Conservation (phyloP, 371 early-diverging fungal genomes). For the Mucor sp. region DNA sequence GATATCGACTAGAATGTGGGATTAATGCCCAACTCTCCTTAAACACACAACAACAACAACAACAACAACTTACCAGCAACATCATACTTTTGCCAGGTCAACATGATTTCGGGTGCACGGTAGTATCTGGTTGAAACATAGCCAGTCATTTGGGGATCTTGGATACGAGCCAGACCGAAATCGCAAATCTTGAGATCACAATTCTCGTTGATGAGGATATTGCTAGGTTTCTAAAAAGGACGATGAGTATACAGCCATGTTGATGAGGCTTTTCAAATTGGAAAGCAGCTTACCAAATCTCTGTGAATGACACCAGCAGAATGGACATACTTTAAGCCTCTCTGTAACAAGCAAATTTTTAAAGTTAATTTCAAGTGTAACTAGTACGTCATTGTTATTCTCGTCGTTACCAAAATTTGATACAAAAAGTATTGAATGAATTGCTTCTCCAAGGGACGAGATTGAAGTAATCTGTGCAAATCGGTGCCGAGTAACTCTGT, state of each 20-base stretch:
- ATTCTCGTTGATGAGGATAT: conserved; percentile 94
- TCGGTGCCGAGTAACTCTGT: conserved; percentile 94
- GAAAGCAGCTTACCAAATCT: conserved; percentile 68
- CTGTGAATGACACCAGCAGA: conserved; percentile 95
- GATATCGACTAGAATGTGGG: conserved; percentile 59
- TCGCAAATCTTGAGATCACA: conserved; percentile 98
- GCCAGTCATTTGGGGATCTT: conserved; percentile 93
- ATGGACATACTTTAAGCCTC: conserved; percentile 92
- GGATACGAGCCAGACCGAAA: conserved; percentile 94
- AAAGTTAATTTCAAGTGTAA: background rate
- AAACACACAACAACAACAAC: background rate
- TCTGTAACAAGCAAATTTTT: conserved; percentile 44
- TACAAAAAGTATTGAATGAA: conserved; percentile 95
- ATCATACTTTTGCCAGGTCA: conserved; percentile 68
- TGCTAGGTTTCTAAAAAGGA: conserved; percentile 84
- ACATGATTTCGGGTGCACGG: conserved; percentile 79
- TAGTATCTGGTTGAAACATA: conserved; percentile 97
- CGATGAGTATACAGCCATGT: background rate
- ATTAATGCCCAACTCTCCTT: background rate
- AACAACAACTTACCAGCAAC: conserved; percentile 37
- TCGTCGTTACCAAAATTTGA: conserved; percentile 79
- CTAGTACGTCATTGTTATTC: conserved; percentile 7
- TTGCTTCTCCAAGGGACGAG: conserved; percentile 90
- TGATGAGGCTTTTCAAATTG: too few species aligned
- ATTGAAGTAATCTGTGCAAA: conserved; percentile 86